These are phyloP conservation scores for Aspergillus sp. DNA, from an alignment of 2,329 filamentous ascomycete species.

Conservation along the genomic window DNA sequence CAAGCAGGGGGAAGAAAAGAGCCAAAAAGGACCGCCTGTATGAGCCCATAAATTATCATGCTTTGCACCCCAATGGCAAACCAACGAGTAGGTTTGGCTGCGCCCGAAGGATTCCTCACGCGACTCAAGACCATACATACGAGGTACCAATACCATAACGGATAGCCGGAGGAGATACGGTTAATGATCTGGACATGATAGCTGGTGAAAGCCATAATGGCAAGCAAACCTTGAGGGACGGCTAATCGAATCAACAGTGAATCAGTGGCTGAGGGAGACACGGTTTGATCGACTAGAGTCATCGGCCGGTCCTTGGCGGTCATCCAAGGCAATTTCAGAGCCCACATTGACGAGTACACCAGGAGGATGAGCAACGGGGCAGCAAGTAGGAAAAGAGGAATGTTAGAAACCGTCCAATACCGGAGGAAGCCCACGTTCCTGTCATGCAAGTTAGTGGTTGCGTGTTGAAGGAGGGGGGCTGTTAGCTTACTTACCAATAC, in stretches of 20 bases:
- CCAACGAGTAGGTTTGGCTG: slow-evolving; percentile 10
- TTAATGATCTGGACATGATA: slow-evolving; percentile 95
- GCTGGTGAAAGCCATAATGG: slow-evolving; percentile 61
- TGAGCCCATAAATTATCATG: slow-evolving; percentile 71
- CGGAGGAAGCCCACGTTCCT: slow-evolving; percentile 82
- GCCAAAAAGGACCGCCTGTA: slow-evolving; percentile 78
- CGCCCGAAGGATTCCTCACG: slow-evolving; percentile 6
- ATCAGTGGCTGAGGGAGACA: slow-evolving; percentile 14
- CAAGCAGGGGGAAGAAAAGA: slow-evolving; percentile 86
- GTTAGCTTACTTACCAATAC: slow-evolving; percentile 64
- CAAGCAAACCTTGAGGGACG: slow-evolving; percentile 63
- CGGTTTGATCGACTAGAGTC: slow-evolving; percentile 4
- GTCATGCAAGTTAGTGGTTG: slow-evolving; percentile 9
- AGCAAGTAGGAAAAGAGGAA: slow-evolving; percentile 81
- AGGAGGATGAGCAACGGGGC: slow-evolving; percentile 66
- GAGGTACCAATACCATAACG: slow-evolving; percentile 80
- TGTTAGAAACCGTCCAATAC: slow-evolving; percentile 83
- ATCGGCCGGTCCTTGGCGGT: slow-evolving; percentile 5
- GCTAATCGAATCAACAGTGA: slow-evolving; percentile 51
- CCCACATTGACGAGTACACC: slow-evolving; percentile 50
- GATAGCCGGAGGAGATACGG: slow-evolving; percentile 77
- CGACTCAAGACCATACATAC: slow-evolving; percentile 38
- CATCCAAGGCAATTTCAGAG: slow-evolving; percentile 24
- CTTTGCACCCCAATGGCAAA: slow-evolving; percentile 47
- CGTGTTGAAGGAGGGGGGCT: background rate